These are phyloP conservation scores for Xanthoceras sorbifolium DNA, from an alignment of 345 rosid genomes.

Conservation along the genomic window DNA sequence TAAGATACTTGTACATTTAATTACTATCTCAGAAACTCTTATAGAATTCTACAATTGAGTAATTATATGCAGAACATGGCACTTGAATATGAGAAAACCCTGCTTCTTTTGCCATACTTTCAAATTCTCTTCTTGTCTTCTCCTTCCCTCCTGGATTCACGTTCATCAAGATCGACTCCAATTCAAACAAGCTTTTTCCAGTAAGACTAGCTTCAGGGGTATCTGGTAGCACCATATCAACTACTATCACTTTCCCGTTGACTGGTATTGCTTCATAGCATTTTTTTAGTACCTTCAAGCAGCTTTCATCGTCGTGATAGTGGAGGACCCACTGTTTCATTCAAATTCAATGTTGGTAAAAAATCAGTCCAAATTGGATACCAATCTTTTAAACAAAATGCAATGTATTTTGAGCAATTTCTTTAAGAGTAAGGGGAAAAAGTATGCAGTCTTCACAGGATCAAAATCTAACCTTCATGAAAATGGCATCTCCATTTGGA, in stretches of 20 bases:
- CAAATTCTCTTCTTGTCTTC: constrained; percentile 24
- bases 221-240: constrained; percentile 49
- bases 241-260: constrained; percentile 44
- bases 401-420: too few species aligned
- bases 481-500: constrained; percentile 68
- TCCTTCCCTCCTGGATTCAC: constrained; percentile 42
- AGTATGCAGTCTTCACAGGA: too few species aligned
- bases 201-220: constrained; percentile 28
- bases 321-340: constrained; percentile 51
- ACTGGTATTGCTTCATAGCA: constrained; percentile 43
- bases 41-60: constrained; percentile 25
- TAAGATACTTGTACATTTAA: background rate
- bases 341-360: background rate
- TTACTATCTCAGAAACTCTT: constrained; percentile 8
- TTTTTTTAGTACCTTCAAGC: constrained; percentile 48
- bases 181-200: constrained; percentile 38
- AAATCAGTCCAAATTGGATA: background rate
- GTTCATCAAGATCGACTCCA: constrained; percentile 39
- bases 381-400: background rate
- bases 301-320: constrained; percentile 38
- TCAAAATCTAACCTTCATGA: constrained; percentile 57
- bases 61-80: constrained; percentile 19
- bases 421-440: too few species aligned
- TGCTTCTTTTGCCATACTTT: constrained; percentile 33
- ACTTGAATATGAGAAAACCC: constrained; percentile 37